These are phyloP conservation scores for Lactarius sanguifluus DNA, from an alignment of 768 basidiomycete genomes.

Conservation along the genomic window DNA sequence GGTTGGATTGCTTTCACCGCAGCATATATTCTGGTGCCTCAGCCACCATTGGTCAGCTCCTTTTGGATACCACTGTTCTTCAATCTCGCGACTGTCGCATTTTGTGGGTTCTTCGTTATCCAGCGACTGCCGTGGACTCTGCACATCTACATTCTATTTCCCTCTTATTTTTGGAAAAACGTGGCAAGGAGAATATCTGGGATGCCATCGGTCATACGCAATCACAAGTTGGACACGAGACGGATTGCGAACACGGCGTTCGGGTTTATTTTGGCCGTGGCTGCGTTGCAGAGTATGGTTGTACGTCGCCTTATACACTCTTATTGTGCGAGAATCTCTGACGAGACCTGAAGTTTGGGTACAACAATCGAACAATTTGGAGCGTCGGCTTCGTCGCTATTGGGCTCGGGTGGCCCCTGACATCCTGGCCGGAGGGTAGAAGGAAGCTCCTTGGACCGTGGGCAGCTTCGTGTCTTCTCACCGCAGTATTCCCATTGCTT, in stretches of 20 bases:
- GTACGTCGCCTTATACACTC: constrained; percentile 43
- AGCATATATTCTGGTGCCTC: constrained; percentile 53
- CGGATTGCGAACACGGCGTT: constrained; percentile 29
- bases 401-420: constrained; percentile 64
- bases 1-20: constrained; percentile 77
- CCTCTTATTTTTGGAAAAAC: constrained; percentile 74
- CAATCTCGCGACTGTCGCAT: constrained; percentile 38
- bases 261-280: constrained; percentile 39
- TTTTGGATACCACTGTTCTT: constrained; percentile 21
- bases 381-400: constrained; percentile 60
- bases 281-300: constrained; percentile 66
- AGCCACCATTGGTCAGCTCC: constrained; percentile 4
- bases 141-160: constrained; percentile 73
- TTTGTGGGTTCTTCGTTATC: constrained; percentile 54
- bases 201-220: background rate
- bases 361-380: constrained; percentile 72
- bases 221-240: background rate
- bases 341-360: constrained; percentile 51
- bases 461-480: constrained; percentile 51
- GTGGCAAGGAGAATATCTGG: constrained; percentile 34
- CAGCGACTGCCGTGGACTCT: constrained; percentile 71
- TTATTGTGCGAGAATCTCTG: constrained; percentile 3
- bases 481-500: constrained; percentile 67
- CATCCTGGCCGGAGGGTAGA: constrained; percentile 44
- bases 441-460: constrained; percentile 42